Percentiles rank a stretch among this genome's conserved stretches.
phyloP scores from a whole-genome alignment of 2,329 filamentous ascomycete species.

The Ramularia collo-cygni region DNA sequence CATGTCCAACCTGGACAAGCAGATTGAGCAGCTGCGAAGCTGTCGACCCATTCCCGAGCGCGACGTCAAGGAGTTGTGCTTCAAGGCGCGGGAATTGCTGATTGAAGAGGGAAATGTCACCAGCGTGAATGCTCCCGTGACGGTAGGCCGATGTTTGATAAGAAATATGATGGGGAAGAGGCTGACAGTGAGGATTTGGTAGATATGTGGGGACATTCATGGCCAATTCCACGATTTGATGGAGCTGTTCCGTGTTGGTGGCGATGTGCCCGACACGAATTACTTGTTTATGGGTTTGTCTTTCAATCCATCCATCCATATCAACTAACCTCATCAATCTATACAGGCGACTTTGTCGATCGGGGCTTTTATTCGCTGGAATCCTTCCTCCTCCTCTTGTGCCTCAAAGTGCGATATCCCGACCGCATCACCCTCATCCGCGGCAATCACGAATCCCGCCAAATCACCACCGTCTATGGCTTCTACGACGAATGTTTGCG shows the following conservation, averaged over 20 bases:
- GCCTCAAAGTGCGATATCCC: conserved; percentile 93
- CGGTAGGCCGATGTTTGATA: conserved; percentile 47
- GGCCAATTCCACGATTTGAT: conserved; percentile 98
- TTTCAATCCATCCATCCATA: not conserved
- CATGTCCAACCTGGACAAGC: conserved; percentile 96
- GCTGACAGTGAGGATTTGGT: conserved; percentile 9
- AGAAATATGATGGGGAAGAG: not conserved
- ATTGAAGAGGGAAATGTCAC: conserved; percentile 98
- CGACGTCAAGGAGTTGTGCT: conserved; percentile 92
- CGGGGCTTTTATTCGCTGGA: conserved; percentile 97
- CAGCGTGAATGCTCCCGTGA: conserved; percentile 88
- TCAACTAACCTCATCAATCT: not conserved
- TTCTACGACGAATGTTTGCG: conserved; percentile 97
- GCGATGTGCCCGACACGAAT: conserved; percentile 95
- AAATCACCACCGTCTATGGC: conserved; percentile 95
- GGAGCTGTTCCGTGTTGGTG: conserved; percentile 97
- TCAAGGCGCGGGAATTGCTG: conserved; percentile 90
- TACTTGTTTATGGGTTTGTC: conserved; percentile 83
- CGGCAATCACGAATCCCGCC: conserved; percentile 72
- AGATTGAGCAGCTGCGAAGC: conserved; percentile 86
- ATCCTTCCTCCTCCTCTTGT: conserved; percentile 89
- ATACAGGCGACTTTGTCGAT: conserved; percentile 88
- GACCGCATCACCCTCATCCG: conserved; percentile 94
- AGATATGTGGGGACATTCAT: conserved; percentile 96
- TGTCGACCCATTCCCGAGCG: conserved; percentile 93